Evolutionary conservation across 108 stramenopile species (phyloP).

Genomic region (Pseudonitzschia pungens): DNA sequence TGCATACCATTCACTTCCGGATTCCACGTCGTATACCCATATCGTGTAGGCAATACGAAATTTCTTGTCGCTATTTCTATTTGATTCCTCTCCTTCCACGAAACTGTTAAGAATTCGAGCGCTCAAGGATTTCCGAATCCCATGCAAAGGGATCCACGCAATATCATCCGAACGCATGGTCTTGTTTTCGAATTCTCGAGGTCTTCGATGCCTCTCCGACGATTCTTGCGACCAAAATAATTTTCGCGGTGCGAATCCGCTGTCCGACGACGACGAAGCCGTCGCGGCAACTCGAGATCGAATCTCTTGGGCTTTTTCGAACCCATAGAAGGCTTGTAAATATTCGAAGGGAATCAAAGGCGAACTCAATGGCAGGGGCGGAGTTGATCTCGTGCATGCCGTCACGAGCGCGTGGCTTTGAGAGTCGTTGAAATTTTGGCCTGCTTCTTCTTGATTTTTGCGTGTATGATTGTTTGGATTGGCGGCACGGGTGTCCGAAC

Average conservation of each 20-base stretch:
- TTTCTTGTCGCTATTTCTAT: neutral
- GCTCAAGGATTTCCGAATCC: conserved; percentile 76
- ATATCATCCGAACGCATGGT: conserved; percentile 2
- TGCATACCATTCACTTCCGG: conserved; percentile 82
- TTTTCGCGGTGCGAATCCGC: neutral
- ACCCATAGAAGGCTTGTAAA: conserved; percentile 15
- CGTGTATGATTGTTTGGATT: no score
- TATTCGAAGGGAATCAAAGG: conserved; percentile 30
- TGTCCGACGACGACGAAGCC: neutral
- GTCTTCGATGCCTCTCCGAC: neutral
- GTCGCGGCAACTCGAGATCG: neutral
- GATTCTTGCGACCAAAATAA: neutral
- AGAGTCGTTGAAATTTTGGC: neutral
- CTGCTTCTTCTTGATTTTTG: no score
- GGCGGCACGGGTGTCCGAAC: conserved; percentile 31
- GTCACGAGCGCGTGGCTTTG: neutral
- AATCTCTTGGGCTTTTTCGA: conserved; percentile 3
- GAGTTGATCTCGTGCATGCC: conserved; percentile 49
- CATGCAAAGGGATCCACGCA: conserved; percentile 54
- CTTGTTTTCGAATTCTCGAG: neutral
- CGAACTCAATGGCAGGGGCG: conserved; percentile 28
- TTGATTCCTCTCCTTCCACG: conserved; percentile 33
- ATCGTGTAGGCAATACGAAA: conserved; percentile 76
- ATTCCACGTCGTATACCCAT: conserved; percentile 81
- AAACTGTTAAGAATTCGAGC: conserved; percentile 76